Percentiles rank a stretch among this genome's conserved stretches.
Conservation (phyloP, 306 rosid genomes). For the Ormosia emarginata region DNA sequence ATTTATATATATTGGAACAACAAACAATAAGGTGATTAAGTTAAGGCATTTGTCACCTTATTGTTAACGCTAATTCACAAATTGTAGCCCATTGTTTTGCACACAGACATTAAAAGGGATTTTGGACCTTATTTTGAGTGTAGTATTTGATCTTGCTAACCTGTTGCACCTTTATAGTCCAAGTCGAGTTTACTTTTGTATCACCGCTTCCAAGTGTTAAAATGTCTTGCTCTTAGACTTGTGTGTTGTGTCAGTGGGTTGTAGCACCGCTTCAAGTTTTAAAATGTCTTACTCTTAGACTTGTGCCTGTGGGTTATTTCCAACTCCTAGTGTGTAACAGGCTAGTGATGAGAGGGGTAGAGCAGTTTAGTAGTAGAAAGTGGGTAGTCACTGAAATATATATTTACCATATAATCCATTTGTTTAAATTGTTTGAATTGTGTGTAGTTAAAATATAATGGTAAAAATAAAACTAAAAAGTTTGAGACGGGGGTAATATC, state of each 20-base stretch:
- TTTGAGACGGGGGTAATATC: no score
- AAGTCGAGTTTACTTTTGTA: not conserved
- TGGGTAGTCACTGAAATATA: no score
- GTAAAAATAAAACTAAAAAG: no score
- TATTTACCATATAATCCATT: no score
- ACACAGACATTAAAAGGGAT: not conserved
- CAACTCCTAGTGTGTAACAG: no score
- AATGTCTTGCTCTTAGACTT: not conserved
- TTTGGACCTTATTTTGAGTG: not conserved
- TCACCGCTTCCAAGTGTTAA: not conserved
- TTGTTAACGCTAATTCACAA: not conserved
- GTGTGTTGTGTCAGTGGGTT: not conserved
- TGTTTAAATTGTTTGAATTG: no score
- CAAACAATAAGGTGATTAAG: not conserved
- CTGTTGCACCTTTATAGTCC: not conserved
- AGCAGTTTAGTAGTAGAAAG: no score
- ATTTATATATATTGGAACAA: not conserved
- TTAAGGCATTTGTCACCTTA: not conserved
- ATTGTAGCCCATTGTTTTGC: not conserved
- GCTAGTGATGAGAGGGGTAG: no score
- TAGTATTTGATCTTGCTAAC: constrained; percentile 37
- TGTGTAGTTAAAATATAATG: no score
- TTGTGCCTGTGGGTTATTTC: no score
- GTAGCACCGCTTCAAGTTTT: no score
- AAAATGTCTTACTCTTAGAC: no score